These are phyloP conservation scores for Phialemoniopsis sp. DNA, from an alignment of 2,329 filamentous ascomycete genomes.

Conservation along the genomic window DNA sequence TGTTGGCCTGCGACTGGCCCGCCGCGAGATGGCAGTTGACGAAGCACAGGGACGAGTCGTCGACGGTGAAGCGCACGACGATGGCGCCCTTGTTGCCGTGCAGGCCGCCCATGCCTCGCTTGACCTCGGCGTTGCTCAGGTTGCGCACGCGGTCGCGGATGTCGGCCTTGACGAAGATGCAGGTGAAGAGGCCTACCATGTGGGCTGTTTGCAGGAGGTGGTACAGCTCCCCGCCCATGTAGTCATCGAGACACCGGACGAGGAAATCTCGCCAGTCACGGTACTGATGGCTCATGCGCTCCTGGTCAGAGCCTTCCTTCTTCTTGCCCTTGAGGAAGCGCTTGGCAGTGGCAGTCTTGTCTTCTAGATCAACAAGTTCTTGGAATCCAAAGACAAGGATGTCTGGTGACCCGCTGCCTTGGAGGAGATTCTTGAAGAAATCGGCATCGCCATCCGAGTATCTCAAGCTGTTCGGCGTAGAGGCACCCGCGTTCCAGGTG, in stretches of 20 bases:
- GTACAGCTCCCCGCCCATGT: slow-evolving; percentile 76
- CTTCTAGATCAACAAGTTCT: slow-evolving; percentile 94
- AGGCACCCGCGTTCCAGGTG: slow-evolving; percentile 97
- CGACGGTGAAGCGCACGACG: slow-evolving; percentile 84
- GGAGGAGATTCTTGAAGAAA: slow-evolving; percentile 79
- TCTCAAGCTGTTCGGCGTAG: slow-evolving; percentile 78
- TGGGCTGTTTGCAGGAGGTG: slow-evolving; percentile 83
- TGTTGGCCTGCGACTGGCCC: slow-evolving; percentile 83
- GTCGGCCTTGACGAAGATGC: slow-evolving; percentile 84
- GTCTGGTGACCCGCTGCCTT: slow-evolving; percentile 74
- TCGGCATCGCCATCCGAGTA: slow-evolving; percentile 64
- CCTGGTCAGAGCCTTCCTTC: slow-evolving; percentile 72
- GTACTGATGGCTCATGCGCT: slow-evolving; percentile 96
- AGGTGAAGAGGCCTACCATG: slow-evolving; percentile 92
- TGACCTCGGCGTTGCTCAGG: slow-evolving; percentile 77
- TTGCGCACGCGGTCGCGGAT: slow-evolving; percentile 73
- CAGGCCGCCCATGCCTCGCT: slow-evolving; percentile 90
- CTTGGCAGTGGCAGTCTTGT: slow-evolving; percentile 97
- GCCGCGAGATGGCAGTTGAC: slow-evolving; percentile 97
- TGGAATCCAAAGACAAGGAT: slow-evolving; percentile 96
- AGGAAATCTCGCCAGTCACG: slow-evolving; percentile 94
- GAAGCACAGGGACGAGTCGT: slow-evolving; percentile 93
- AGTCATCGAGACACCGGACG: slow-evolving; percentile 75
- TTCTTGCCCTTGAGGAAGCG: slow-evolving; percentile 91
- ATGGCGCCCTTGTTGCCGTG: slow-evolving; percentile 97